These are phyloP conservation scores for Leersia perrieri DNA, from an alignment of 176 grass and related monocot genomes.

Conservation along the genomic window DNA sequence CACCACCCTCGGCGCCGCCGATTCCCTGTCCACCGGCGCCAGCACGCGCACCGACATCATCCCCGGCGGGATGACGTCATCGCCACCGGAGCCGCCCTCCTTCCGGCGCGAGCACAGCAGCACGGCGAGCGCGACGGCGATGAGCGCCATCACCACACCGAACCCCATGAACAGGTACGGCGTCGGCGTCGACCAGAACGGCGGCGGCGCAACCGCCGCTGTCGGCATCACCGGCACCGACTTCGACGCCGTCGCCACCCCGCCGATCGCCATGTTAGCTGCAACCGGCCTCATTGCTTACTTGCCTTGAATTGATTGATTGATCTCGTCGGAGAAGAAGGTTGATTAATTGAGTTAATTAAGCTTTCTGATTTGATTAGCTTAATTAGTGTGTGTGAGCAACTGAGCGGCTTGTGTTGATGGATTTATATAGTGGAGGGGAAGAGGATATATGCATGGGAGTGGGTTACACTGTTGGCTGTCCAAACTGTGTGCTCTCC, in stretches of 20 bases:
- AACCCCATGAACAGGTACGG: slow-evolving; percentile 67
- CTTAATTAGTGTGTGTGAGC: too few species aligned
- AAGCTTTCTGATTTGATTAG: too few species aligned
- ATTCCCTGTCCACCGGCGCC: slow-evolving; percentile 46
- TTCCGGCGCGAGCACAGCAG: slow-evolving; percentile 53
- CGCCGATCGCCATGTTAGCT: slow-evolving; percentile 8
- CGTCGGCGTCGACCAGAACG: slow-evolving; percentile 62
- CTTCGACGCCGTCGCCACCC: too few species aligned
- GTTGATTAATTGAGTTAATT: too few species aligned
- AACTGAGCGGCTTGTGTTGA: not conserved
- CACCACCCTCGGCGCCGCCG: slow-evolving; percentile 45
- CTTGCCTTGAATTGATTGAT: not conserved
- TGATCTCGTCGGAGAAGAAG: too few species aligned
- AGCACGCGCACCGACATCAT: slow-evolving; percentile 35
- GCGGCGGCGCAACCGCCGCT: slow-evolving; percentile 27
- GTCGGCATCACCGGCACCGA: too few species aligned
- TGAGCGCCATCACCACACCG: slow-evolving; percentile 48
- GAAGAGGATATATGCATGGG: slow-evolving; percentile 21
- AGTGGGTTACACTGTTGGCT: not conserved
- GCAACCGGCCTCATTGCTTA: not conserved
- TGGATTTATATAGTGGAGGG: slow-evolving; percentile 17
- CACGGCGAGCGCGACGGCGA: slow-evolving; percentile 52
- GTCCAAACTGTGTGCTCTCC: slow-evolving; percentile 34
- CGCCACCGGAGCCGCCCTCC: not conserved
- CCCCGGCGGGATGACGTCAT: not conserved